Conservation (phyloP, 2,329 filamentous ascomycete species). For the Phoma sp. region DNA sequence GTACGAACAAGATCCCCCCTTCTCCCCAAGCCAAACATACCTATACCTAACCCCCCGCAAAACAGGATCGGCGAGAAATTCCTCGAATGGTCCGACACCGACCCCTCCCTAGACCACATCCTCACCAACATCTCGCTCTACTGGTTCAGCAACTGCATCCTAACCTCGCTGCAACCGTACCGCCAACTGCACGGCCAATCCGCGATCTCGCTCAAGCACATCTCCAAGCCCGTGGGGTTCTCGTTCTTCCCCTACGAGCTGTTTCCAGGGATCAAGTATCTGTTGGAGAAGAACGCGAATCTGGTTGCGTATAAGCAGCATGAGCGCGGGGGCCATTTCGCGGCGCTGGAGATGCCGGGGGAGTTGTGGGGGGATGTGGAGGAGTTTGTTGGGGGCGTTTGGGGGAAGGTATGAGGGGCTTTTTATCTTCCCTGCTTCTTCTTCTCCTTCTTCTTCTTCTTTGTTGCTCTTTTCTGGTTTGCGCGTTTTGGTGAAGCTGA, state of each 20-base stretch:
- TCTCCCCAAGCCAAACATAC: not conserved
- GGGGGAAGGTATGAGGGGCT: conserved; percentile 36
- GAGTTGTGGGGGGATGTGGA: conserved; percentile 54
- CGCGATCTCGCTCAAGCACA: not conserved
- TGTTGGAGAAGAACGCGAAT: conserved; percentile 46
- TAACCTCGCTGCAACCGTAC: conserved; percentile 59
- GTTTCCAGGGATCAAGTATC: conserved; percentile 45
- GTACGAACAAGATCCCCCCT: conserved; percentile 24
- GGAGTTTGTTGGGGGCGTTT: conserved; percentile 49
- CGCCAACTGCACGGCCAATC: conserved; percentile 26
- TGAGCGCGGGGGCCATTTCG: conserved; percentile 61
- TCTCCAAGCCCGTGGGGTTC: conserved; percentile 52
- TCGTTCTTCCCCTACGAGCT: conserved; percentile 55
- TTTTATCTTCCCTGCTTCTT: too few species aligned
- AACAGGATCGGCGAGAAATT: conserved; percentile 62
- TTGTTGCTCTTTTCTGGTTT: too few species aligned
- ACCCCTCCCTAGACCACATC: conserved; percentile 51
- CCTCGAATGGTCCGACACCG: conserved; percentile 59
- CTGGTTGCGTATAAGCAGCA: conserved; percentile 49
- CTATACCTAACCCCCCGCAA: not conserved
- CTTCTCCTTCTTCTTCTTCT: too few species aligned
- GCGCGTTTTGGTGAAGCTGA: too few species aligned
- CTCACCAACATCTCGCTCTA: conserved; percentile 61
- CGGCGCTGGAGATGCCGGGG: conserved; percentile 54
- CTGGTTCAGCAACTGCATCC: conserved; percentile 59